Evolutionary conservation across 2,329 filamentous ascomycete genomes (phyloP), one percentile per base, ranked within the genome.

Genomic region (Clarireedia homoeocarpa): DNA sequence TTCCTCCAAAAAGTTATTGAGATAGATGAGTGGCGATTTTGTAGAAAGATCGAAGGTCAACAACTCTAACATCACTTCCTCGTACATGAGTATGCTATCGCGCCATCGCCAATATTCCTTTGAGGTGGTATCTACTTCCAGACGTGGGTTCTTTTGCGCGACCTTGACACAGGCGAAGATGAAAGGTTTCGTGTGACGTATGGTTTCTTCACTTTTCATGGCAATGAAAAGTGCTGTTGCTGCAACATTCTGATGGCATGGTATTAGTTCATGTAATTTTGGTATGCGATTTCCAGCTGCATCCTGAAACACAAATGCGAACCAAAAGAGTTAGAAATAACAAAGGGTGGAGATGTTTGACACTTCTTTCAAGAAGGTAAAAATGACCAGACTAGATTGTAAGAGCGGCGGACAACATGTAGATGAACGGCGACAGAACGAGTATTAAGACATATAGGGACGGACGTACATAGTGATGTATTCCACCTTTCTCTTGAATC

Each of bases 71-170:
- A 99, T 87, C 45, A 92, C 77, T 69, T 97, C 94, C 73, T 99
- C 94, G 68, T 95, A 90, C 62, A 88, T 86, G 14, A 97, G 76
- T 56, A 99, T 95, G 57, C 87, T 94, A 69, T 99, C 94, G 59
- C 91, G 83, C 94, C 94, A 99, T 67, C 88, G 84, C 94, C 94
- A 99, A 70, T 94, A 99, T 69, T 99, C 94, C 68, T 96, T 97
- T 63, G 88, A 95, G 71, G 97, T 91, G 72, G 97, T 94, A 69
- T 99, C 94, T 52, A 97, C 89, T 53, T 92, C 77, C 58, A 96
- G 81, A 65, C 90, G 88, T 1, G 89, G 79, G 64, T 97, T 92
- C 74, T 99, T 97, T 71, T 96, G 91, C 27, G 92, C 94, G 20
- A 96, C 90, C 62, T 92, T 89, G 58, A 91, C 94, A 65, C 95